Conservation (phyloP, 2,329 filamentous ascomycete species). For the Epichloe gansuensis region DNA sequence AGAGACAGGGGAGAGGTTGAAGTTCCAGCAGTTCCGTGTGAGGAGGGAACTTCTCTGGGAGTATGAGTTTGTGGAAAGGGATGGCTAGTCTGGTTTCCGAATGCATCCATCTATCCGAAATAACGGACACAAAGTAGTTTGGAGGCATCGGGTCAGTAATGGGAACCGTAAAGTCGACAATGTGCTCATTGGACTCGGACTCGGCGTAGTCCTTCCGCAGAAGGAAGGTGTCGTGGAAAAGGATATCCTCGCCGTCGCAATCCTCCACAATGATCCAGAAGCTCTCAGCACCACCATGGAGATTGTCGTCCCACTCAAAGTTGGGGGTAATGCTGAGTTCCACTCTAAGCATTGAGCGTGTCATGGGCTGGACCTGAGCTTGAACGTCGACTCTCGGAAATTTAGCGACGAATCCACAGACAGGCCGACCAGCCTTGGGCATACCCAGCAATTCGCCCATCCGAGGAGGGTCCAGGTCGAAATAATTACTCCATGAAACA, state of each 20-base stretch:
- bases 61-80: conserved; percentile 85
- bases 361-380: conserved; percentile 89
- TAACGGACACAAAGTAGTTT: conserved; percentile 92
- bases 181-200: conserved; percentile 79
- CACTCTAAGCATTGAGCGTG: conserved; percentile 80
- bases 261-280: conserved; percentile 99
- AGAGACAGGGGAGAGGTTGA: conserved; percentile 77
- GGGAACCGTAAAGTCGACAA: conserved; percentile 91
- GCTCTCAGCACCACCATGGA: conserved; percentile 80
- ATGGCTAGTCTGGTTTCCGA: conserved; percentile 88
- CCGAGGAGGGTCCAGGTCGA: conserved; percentile 87
- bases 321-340: conserved; percentile 87
- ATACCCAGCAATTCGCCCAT: conserved; percentile 92
- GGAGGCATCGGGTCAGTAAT: conserved; percentile 97
- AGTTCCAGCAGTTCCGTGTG: conserved; percentile 87
- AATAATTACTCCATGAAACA: conserved; percentile 86
- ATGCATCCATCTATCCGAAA: conserved; percentile 98
- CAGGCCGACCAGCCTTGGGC: conserved; percentile 74
- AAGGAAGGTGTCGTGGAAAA: conserved; percentile 91
- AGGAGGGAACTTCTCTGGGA: conserved; percentile 90
- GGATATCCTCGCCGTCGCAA: conserved; percentile 88
- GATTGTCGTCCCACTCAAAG: conserved; percentile 85
- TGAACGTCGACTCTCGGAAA: conserved; percentile 89
- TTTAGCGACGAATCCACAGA: conserved; percentile 78
- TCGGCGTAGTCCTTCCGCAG: conserved; percentile 80